phyloP scores from a whole-genome alignment of 2,329 filamentous ascomycete genomes.

The Akanthomyces muscarius region DNA sequence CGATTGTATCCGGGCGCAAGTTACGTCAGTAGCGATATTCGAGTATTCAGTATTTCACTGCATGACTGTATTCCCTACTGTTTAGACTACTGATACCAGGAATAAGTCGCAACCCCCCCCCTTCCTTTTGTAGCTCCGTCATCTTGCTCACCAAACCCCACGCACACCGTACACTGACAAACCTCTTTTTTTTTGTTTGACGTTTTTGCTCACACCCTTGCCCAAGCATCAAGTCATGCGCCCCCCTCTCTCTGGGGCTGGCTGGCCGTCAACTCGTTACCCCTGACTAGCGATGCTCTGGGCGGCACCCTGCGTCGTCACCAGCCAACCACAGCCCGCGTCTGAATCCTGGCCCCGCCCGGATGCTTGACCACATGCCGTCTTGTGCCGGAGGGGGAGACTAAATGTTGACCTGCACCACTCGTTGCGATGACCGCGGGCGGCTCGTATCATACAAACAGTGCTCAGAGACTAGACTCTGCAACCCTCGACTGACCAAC shows the following conservation, averaged over 20 bases:
- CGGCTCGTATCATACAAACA: neutral
- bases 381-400: neutral
- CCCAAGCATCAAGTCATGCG: neutral
- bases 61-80: too few relatives aligned
- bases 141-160: neutral
- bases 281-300: constrained; percentile 14
- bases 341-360: neutral
- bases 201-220: neutral
- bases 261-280: neutral
- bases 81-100: neutral
- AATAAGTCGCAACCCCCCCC: too few relatives aligned
- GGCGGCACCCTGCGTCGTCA: neutral
- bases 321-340: constrained; percentile 1
- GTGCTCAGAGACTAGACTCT: neutral
- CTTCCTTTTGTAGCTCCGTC: too few relatives aligned
- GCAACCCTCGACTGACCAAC: neutral
- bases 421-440: neutral
- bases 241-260: neutral
- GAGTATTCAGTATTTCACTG: too few relatives aligned
- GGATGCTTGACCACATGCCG: neutral
- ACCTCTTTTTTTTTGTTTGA: neutral
- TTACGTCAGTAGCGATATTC: too few relatives aligned
- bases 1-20: too few relatives aligned
- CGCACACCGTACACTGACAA: neutral
- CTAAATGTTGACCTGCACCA: neutral